A percentile compares a stretch with the other conserved stretches of the same genome.
These are phyloP conservation scores for Marasmius sp. DNA, from an alignment of 1,284 basidiomycete species.

Conservation along the genomic window DNA sequence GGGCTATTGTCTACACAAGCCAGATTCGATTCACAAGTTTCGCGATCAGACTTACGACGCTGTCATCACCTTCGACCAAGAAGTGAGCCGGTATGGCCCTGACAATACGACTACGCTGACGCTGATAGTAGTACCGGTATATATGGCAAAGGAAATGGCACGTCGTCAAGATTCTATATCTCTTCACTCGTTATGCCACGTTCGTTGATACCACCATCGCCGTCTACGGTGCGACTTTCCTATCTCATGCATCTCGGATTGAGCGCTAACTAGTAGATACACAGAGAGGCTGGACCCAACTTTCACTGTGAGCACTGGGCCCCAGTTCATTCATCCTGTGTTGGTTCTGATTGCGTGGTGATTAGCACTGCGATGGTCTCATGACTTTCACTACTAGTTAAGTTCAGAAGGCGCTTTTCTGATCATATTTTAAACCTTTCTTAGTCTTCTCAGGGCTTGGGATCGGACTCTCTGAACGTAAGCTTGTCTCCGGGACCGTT, in stretches of 20 bases:
- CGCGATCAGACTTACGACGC: neutral
- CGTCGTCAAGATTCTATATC: neutral
- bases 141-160: neutral
- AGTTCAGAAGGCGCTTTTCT: neutral
- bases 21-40: neutral
- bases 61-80: neutral
- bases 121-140: neutral
- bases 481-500: neutral
- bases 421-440: neutral
- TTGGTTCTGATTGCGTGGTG: neutral
- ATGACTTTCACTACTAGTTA: neutral
- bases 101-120: no score
- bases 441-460: neutral
- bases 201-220: neutral
- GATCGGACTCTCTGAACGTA: neutral
- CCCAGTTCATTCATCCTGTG: neutral
- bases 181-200: neutral
- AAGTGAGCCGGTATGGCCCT: neutral
- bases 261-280: neutral
- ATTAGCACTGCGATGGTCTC: neutral
- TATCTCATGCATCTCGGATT: neutral
- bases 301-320: neutral
- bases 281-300: neutral
- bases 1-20: neutral
- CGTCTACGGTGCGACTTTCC: neutral